These are phyloP conservation scores for Debaryomycetaceae sp. DNA, from an alignment of 1,139 yeast genomes.

Conservation along the genomic window DNA sequence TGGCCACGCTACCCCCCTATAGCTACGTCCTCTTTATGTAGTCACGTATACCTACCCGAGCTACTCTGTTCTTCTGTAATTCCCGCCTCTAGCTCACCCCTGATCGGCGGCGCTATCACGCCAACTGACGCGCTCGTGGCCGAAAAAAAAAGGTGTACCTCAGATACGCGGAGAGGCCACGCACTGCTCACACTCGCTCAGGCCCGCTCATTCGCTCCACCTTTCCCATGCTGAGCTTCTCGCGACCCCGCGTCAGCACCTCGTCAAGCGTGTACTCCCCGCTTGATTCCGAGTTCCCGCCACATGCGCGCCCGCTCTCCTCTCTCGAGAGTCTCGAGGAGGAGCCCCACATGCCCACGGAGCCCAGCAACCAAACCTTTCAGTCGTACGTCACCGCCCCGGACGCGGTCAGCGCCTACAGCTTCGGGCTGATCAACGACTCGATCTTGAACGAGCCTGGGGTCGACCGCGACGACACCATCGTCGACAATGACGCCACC, in stretches of 20 bases:
- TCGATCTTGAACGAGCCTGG: slow-evolving; percentile 19
- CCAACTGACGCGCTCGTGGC: too few species aligned
- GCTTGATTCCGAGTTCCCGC: slow-evolving; percentile 16
- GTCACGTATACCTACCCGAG: too few species aligned
- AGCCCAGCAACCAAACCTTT: slow-evolving; percentile 23
- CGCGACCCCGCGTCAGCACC: slow-evolving; percentile 20
- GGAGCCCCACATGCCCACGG: slow-evolving; percentile 12
- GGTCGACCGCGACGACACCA: slow-evolving; percentile 8
- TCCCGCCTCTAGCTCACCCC: too few species aligned
- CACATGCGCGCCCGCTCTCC: slow-evolving; percentile 8
- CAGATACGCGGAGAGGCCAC: too few species aligned
- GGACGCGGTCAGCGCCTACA: slow-evolving; percentile 17
- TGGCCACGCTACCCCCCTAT: too few species aligned
- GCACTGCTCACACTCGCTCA: too few species aligned
- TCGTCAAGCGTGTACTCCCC: slow-evolving; percentile 34
- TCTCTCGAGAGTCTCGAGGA: slow-evolving; percentile 6
- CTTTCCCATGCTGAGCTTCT: too few species aligned
- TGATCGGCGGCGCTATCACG: too few species aligned
- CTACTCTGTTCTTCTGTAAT: too few species aligned
- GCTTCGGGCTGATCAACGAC: slow-evolving; percentile 32
- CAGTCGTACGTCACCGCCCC: slow-evolving; percentile 26
- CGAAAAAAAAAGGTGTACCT: too few species aligned
- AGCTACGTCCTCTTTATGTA: too few species aligned
- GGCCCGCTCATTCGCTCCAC: too few species aligned
- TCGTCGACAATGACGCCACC: slow-evolving; percentile 27